Base-by-base conservation (phyloP, 805 yeast genomes). In the Blastobotrys chiropterorum region DNA sequence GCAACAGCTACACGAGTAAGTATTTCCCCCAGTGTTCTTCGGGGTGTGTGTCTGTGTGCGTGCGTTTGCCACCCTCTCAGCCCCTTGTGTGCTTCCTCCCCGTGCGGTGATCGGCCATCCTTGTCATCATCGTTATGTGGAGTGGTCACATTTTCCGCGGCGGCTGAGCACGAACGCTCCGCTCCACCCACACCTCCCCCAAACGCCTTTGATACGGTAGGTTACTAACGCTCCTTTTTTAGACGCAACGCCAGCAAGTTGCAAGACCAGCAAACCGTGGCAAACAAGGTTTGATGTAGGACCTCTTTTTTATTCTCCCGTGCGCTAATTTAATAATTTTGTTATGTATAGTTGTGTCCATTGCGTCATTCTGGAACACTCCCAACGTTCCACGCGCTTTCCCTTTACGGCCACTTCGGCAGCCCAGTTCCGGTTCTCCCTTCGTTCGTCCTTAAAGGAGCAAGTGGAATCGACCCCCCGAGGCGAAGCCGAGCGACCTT, bases 181-280 rank as follows among this genome's bases (percentile, higher is more conserved):
- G n/a, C n/a, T n/a, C n/a, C n/a, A n/a, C n/a, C n/a, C n/a, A n/a
- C n/a, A n/a, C n/a, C n/a, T n/a, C n/a, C n/a, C n/a, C n/a, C n/a
- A n/a, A n/a, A n/a, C n/a, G n/a, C n/a, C n/a, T n/a, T n/a, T n/a
- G n/a, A n/a, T n/a, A n/a, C n/a, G 34, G 11, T 26, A 26, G 34
- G 34, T 26, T 11, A 26, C 19, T 19, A 40, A 40, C 43, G 16
- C 7, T 40, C 20, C 15, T 38, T 40, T 15, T 19, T 34, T 38
- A 46, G 48, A 38, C 76, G 88, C 58, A 89, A 89, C 65, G 96
- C 96, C 43, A 76, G 83, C 63, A 86, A 86, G 70, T 76, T 89
- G 53, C 87, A 83, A 59, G 81, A 79, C 62, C 96, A 89, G 68
- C 90, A 88, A 71, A 89, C 96, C n/a, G 80, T 85, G 48, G 76